phyloP scores from a whole-genome alignment of 495 filamentous ascomycete genomes.

The Penicillium maclennaniae region DNA sequence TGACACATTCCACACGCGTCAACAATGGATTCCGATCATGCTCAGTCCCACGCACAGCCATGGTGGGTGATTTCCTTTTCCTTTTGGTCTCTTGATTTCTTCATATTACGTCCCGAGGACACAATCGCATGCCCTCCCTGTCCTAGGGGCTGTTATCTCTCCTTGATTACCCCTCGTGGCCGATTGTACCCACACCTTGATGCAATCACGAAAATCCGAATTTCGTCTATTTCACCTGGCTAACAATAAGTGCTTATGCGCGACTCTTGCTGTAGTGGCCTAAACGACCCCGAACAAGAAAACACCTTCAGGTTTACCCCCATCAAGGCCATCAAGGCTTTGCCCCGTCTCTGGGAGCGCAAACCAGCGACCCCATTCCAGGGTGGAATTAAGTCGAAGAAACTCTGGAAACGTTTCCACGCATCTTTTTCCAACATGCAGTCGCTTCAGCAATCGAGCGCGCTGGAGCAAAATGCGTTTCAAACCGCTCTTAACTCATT shows the following conservation, averaged over 20 bases:
- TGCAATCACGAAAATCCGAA: not conserved
- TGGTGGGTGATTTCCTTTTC: slow-evolving; percentile 14
- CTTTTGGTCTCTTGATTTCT: not conserved
- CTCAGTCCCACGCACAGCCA: slow-evolving; percentile 18
- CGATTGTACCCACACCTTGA: not conserved
- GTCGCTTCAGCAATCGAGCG: slow-evolving; percentile 28
- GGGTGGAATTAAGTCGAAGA: slow-evolving; percentile 40
- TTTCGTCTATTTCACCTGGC: not conserved
- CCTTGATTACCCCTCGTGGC: not conserved
- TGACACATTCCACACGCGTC: slow-evolving; percentile 32
- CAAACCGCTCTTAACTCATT: slow-evolving; percentile 32
- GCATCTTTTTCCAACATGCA: slow-evolving; percentile 42
- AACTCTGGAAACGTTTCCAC: slow-evolving; percentile 51
- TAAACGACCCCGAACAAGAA: slow-evolving; percentile 13
- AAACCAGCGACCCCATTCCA: slow-evolving; percentile 52
- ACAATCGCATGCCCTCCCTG: not conserved
- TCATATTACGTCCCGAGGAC: not conserved
- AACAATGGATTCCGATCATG: slow-evolving; percentile 22
- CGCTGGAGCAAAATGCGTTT: slow-evolving; percentile 24
- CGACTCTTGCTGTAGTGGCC: slow-evolving; percentile 8
- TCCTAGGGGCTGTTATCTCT: slow-evolving; percentile 4
- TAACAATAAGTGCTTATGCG: slow-evolving; percentile 13
- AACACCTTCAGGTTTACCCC: slow-evolving; percentile 37
- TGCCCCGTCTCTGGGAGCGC: slow-evolving; percentile 50
- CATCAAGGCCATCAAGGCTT: slow-evolving; percentile 30